Base-by-base conservation (phyloP, 305 asterid genomes). In the Stenogyne calaminthoides region DNA sequence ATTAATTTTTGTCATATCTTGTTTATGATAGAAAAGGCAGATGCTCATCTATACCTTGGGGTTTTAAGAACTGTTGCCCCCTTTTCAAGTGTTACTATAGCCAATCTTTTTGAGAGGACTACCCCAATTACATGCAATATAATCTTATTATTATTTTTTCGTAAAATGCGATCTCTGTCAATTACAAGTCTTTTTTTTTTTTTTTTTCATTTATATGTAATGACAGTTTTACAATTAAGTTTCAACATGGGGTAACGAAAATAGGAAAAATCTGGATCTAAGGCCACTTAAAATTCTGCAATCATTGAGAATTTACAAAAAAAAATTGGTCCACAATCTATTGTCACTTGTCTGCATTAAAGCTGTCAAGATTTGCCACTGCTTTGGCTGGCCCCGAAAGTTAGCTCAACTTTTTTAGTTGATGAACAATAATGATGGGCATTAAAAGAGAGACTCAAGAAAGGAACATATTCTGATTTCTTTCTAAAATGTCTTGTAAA, bases 31-130 rank as follows among this genome's bases (percentile, higher is more conserved):
- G n/a, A n/a, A n/a, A n/a, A n/a, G n/a, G n/a, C n/a, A n/a, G n/a
- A n/a, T n/a, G n/a, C n/a, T n/a, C n/a, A n/a, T n/a, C n/a, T n/a
- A n/a, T n/a, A n/a, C n/a, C 70, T 65, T 16, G 49, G 72, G 71
- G 78, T 73, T 78, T 70, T 76, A 75, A 71, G 76, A 84, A 67
- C 83, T 72, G 72, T 70, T 69, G 76, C 78, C 57, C n/a, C 76
- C 68, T 79, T 64, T 77, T 76, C 76, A 69, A 64, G 61, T 47
- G 84, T 78, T 74, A n/a, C n/a, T n/a, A 70, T 36, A 69, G 69
- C 77, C 77, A 47, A 69, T 73, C 79, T 3, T 25, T n/a, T n/a
- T n/a, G n/a, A n/a, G n/a, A n/a, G n/a, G n/a, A n/a, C n/a, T n/a
- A n/a, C n/a, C n/a, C n/a, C n/a, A n/a, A n/a, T n/a, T n/a, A n/a